Conservation (phyloP, 2,329 filamentous ascomycete genomes). For the Aspergillus hortae region DNA sequence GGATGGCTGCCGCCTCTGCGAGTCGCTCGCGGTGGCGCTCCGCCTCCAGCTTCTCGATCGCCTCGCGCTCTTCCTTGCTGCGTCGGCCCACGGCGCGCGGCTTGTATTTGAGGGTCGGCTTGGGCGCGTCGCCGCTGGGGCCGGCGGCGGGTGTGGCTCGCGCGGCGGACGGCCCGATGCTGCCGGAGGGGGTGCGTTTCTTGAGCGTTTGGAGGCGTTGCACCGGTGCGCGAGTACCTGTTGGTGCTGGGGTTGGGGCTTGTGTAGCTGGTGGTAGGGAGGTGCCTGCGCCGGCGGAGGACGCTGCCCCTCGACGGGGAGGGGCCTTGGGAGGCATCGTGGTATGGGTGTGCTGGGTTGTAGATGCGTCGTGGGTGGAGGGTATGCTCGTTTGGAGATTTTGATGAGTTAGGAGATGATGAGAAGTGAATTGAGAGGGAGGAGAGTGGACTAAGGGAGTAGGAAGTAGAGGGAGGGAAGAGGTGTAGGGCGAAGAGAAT, state of each 20-base stretch:
- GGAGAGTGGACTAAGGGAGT: background rate
- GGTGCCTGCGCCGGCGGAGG: background rate
- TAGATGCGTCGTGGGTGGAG: background rate
- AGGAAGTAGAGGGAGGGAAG: background rate
- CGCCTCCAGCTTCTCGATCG: conserved; percentile 40
- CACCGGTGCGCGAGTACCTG: conserved; percentile 30
- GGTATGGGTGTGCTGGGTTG: background rate
- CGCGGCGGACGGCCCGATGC: conserved; percentile 27
- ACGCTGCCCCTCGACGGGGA: conserved; percentile 21
- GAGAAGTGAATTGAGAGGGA: background rate
- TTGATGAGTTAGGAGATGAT: background rate
- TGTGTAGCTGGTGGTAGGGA: background rate
- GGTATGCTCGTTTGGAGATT: background rate
- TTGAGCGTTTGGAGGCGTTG: conserved; percentile 43
- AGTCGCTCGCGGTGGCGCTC: conserved; percentile 38
- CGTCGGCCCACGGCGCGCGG: conserved; percentile 40
- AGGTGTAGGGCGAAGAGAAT: background rate
- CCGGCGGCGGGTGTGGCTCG: background rate
- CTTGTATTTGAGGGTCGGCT: conserved; percentile 42
- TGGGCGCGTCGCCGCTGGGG: conserved; percentile 23
- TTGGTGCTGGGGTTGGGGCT: conserved; percentile 16
- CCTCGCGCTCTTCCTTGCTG: conserved; percentile 46
- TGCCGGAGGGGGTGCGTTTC: conserved; percentile 34
- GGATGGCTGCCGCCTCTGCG: conserved; percentile 39
- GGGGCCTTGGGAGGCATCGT: conserved; percentile 34